A percentile compares a stretch with the other conserved stretches of the same genome.
phyloP scores from a whole-genome alignment of 495 filamentous ascomycete genomes.

The Terfezia boudieri region DNA sequence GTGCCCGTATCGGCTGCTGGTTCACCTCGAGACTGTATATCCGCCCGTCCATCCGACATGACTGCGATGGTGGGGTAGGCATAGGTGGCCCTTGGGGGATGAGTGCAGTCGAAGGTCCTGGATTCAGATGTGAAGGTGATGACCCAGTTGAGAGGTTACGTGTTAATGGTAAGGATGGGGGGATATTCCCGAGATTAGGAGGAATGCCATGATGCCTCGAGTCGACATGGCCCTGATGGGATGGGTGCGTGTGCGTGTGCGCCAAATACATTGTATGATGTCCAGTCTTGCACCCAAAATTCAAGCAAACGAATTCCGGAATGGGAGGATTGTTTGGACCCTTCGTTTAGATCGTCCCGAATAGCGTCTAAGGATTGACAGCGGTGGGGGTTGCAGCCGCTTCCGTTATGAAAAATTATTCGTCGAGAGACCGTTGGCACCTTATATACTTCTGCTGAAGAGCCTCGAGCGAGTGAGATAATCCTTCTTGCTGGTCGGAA shows the following conservation, averaged over 20 bases:
- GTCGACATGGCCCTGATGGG: slow-evolving; percentile 3
- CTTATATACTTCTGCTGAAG: no score
- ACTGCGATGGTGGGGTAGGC: slow-evolving; percentile 11
- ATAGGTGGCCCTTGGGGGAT: background rate
- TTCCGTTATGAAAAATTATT: background rate
- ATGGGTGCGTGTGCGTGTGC: slow-evolving; percentile 6
- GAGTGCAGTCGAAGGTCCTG: slow-evolving; percentile 5
- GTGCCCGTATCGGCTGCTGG: slow-evolving; percentile 80
- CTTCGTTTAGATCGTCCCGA: background rate
- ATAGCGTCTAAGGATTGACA: background rate
- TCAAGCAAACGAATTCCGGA: background rate
- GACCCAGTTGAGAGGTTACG: slow-evolving; percentile 4
- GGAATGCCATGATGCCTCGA: background rate
- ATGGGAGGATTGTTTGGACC: background rate
- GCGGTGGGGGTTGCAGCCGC: background rate
- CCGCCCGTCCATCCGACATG: slow-evolving; percentile 23
- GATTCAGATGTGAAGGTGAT: background rate
- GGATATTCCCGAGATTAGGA: slow-evolving; percentile 4
- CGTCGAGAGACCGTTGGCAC: background rate
- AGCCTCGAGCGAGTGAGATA: no score
- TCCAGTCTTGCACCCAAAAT: background rate
- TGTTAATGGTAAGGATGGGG: slow-evolving; percentile 12
- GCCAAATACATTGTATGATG: slow-evolving; percentile 7
- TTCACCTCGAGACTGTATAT: slow-evolving; percentile 54
- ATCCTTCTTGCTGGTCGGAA: no score